These are phyloP conservation scores for Abrus precatorius DNA, from an alignment of 306 rosid species.

Conservation along the genomic window DNA sequence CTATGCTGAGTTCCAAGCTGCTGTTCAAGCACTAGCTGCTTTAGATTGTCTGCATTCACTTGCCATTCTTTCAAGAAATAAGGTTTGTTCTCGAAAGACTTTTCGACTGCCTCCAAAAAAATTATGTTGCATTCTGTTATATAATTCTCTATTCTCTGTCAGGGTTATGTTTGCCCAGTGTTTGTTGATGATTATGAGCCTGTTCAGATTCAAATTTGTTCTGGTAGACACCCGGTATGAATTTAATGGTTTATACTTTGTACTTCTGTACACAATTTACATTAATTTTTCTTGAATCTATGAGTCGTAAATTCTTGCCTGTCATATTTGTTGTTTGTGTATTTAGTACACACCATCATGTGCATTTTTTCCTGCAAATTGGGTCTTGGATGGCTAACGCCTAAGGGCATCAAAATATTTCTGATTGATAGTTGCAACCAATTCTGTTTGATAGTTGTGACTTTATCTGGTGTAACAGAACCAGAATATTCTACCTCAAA, in stretches of 20 bases:
- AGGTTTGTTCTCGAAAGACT: constrained; percentile 60
- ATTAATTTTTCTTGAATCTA: constrained; percentile 25
- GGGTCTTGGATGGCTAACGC: constrained; percentile 8
- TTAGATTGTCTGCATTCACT: constrained; percentile 91
- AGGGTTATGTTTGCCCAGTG: constrained; percentile 83
- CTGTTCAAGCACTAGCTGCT: constrained; percentile 91
- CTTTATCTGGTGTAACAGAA: constrained; percentile 26
- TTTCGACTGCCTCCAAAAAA: constrained; percentile 36
- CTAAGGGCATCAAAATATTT: constrained; percentile 8
- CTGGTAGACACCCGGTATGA: constrained; percentile 94
- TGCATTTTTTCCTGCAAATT: constrained; percentile 26
- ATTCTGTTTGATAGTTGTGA: constrained; percentile 36
- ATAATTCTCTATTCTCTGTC: constrained; percentile 50
- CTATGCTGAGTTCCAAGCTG: constrained; percentile 83
- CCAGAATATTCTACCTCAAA: constrained; percentile 16
- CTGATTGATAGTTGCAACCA: constrained; percentile 12
- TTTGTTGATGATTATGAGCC: constrained; percentile 75
- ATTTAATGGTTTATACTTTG: constrained; percentile 26
- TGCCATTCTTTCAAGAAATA: constrained; percentile 91
- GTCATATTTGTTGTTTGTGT: constrained; percentile 10
- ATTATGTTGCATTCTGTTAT: constrained; percentile 14
- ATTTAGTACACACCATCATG: constrained; percentile 8
- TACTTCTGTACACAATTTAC: constrained; percentile 24
- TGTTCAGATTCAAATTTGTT: constrained; percentile 74
- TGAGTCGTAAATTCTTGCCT: constrained; percentile 34